Percentiles rank a stretch among this genome's conserved stretches.
These are phyloP conservation scores for Rosa persica DNA, from an alignment of 306 rosid genomes.

Conservation along the genomic window DNA sequence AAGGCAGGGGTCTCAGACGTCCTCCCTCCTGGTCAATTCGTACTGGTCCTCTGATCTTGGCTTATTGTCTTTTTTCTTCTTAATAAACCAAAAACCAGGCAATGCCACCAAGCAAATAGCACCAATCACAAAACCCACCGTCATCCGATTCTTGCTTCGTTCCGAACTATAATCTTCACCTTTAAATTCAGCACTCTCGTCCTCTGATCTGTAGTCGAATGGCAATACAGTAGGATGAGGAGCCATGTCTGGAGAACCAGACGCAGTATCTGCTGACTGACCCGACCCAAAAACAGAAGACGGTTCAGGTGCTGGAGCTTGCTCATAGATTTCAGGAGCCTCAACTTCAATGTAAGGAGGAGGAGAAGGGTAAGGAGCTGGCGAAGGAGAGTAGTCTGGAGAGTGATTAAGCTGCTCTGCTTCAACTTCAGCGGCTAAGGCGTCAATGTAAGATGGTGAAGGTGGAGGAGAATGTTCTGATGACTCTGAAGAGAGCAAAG, in stretches of 20 bases:
- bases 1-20: not conserved
- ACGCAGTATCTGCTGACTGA: not conserved
- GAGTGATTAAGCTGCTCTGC: not conserved
- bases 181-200: slow-evolving; percentile 3
- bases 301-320: slow-evolving; percentile 8
- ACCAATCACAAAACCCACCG: slow-evolving; percentile 10
- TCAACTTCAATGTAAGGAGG: not conserved
- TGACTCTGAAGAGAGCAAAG: not conserved
- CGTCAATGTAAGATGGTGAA: slow-evolving; percentile 12
- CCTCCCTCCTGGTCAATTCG: slow-evolving; percentile 11
- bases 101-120: slow-evolving; percentile 36
- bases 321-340: slow-evolving; percentile 18
- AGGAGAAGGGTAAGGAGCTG: slow-evolving; percentile 6
- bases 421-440: slow-evolving; percentile 5
- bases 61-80: slow-evolving; percentile 10
- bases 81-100: slow-evolving; percentile 29
- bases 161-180: slow-evolving; percentile 6
- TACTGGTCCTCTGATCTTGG: slow-evolving; percentile 1
- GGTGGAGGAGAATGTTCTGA: slow-evolving; percentile 17
- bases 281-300: not conserved
- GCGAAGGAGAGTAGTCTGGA: slow-evolving; percentile 11
- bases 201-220: slow-evolving; percentile 27
- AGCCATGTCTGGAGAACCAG: not conserved
- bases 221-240: not conserved
- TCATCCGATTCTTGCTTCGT: not conserved